Percentiles rank a stretch among this genome's conserved stretches.
These are phyloP conservation scores for Colletotrichum sp. DNA, from an alignment of 2,329 filamentous ascomycete species.

Conservation along the genomic window DNA sequence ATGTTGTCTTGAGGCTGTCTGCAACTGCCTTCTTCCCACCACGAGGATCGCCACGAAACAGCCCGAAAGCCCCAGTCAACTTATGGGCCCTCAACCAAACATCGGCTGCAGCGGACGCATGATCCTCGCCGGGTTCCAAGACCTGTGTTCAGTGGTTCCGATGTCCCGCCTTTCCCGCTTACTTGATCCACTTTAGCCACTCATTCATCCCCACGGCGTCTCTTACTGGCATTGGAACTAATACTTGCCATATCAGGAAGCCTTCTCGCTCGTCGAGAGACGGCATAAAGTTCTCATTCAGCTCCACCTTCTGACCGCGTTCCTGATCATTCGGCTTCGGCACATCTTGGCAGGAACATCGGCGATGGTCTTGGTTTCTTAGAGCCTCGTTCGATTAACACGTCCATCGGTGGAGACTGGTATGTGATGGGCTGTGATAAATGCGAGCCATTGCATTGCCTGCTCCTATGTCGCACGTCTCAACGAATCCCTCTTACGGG, in stretches of 20 bases:
- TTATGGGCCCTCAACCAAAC: background rate
- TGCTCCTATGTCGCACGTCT: background rate
- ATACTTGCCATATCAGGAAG: background rate
- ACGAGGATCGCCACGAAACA: background rate
- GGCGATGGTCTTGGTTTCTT: background rate
- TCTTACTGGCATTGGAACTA: background rate
- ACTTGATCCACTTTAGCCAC: background rate
- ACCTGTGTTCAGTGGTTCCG: background rate
- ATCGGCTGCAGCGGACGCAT: background rate
- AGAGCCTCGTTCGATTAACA: background rate
- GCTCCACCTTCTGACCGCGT: background rate
- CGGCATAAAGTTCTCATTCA: background rate
- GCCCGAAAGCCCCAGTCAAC: background rate
- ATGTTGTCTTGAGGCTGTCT: background rate
- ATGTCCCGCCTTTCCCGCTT: background rate
- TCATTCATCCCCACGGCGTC: background rate
- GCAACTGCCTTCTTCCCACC: background rate
- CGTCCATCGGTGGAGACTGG: background rate
- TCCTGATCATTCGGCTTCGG: background rate
- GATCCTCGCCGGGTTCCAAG: background rate
- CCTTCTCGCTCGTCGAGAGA: background rate
- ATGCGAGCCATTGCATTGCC: background rate
- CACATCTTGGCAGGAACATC: constrained; percentile 3
- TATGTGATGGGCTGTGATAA: background rate
- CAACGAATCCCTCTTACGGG: background rate